Evolutionary conservation across 2,329 filamentous ascomycete species (phyloP).

Genomic region (Intubia oerlemansii): DNA sequence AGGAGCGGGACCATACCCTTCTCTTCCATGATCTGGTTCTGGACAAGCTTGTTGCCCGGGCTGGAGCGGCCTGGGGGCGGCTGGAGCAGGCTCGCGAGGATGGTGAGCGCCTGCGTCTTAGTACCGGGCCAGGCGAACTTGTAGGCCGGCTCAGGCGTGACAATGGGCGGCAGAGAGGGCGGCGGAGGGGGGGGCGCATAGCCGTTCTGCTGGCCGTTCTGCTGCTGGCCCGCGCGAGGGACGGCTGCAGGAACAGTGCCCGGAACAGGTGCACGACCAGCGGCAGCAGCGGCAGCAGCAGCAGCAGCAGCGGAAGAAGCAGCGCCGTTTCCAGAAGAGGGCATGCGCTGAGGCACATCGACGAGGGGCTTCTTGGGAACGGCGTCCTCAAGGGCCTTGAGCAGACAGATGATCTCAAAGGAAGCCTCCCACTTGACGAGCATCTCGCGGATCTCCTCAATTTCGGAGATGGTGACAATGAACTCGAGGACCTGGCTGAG

Average conservation of each 20-base stretch:
- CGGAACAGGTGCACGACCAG: slow-evolving; percentile 8
- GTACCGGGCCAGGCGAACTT: slow-evolving; percentile 51
- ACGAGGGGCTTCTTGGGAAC: slow-evolving; percentile 65
- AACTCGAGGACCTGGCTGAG: slow-evolving; percentile 90
- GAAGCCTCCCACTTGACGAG: slow-evolving; percentile 83
- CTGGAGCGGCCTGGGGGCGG: slow-evolving; percentile 43
- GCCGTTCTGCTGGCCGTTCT: slow-evolving; percentile 10
- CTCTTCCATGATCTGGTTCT: slow-evolving; percentile 68
- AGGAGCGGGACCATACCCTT: slow-evolving; percentile 75
- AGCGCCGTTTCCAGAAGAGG: background rate
- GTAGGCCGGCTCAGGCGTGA: slow-evolving; percentile 40
- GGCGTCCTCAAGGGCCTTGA: slow-evolving; percentile 71
- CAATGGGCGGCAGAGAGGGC: slow-evolving; percentile 22
- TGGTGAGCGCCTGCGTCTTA: slow-evolving; percentile 81
- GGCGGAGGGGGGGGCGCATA: slow-evolving; percentile 17
- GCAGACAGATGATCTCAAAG: slow-evolving; percentile 69
- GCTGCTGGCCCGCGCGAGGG: slow-evolving; percentile 10
- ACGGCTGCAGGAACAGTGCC: too few species aligned
- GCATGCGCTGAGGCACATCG: slow-evolving; percentile 14
- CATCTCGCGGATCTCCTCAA: slow-evolving; percentile 61
- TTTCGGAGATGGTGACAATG: slow-evolving; percentile 72
- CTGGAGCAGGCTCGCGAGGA: slow-evolving; percentile 74
- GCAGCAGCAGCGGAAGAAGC: slow-evolving; percentile 3
- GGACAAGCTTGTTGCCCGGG: slow-evolving; percentile 51
- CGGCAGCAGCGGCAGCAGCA: slow-evolving; percentile 3